Evolutionary conservation across 1,139 yeast genomes (phyloP).

Genomic region (Debaryomyces sp.): DNA sequence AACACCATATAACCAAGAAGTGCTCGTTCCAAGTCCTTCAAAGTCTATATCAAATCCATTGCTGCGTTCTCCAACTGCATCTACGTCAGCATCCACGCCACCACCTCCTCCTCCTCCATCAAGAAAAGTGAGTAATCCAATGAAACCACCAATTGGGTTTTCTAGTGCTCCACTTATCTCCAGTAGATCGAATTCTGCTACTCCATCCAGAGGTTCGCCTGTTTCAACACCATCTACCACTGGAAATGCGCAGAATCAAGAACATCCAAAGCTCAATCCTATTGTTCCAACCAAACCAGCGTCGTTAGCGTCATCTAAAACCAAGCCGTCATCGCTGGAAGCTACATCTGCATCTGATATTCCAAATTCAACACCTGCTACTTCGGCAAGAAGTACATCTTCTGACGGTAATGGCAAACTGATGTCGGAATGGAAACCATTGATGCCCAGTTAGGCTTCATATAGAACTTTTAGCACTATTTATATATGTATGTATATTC

Average conservation of each 20-base stretch:
- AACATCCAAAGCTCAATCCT: slow-evolving; percentile 24
- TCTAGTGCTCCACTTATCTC: slow-evolving; percentile 45
- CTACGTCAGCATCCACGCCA: slow-evolving; percentile 5
- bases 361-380: slow-evolving; percentile 1
- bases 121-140: slow-evolving; percentile 19
- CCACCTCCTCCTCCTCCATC: slow-evolving; percentile 35
- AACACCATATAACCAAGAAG: background rate
- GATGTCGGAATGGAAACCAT: slow-evolving; percentile 62
- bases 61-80: slow-evolving; percentile 8
- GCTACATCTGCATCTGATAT: background rate
- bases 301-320: slow-evolving; percentile 25
- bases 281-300: slow-evolving; percentile 42
- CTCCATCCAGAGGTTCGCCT: slow-evolving; percentile 21
- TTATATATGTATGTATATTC: background rate
- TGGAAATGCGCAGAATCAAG: background rate
- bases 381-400: slow-evolving; percentile 10
- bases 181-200: slow-evolving; percentile 33
- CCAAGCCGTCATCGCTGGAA: slow-evolving; percentile 10
- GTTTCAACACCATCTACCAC: slow-evolving; percentile 7
- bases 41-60: slow-evolving; percentile 1
- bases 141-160: slow-evolving; percentile 36
- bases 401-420: slow-evolving; percentile 20
- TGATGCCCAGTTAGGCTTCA: slow-evolving; percentile 47
- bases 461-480: slow-evolving; percentile 3
- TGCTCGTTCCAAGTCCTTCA: background rate